Evolutionary conservation across 768 basidiomycete genomes (phyloP).

Genomic region (Roridomyces roridus): DNA sequence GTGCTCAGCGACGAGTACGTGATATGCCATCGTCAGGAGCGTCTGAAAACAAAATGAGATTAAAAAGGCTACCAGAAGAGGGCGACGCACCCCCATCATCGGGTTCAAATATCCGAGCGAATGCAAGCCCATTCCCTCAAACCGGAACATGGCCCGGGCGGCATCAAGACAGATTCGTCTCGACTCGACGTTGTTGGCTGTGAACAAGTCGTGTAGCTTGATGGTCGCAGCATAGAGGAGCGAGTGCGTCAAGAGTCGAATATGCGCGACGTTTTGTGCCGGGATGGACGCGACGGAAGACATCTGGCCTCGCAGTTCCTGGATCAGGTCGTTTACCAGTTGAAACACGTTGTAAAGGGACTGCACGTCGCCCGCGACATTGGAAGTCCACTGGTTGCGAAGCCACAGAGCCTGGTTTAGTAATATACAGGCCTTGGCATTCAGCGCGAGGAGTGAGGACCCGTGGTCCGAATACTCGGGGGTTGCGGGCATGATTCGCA

Average conservation of each 20-base stretch:
- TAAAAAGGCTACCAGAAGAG: neutral
- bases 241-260: slow-evolving; percentile 52
- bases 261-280: neutral
- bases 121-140: slow-evolving; percentile 44
- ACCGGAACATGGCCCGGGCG: slow-evolving; percentile 50
- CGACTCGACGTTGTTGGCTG: slow-evolving; percentile 46
- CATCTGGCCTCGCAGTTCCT: too few relatives aligned
- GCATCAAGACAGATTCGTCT: slow-evolving; percentile 49
- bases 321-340: slow-evolving; percentile 22
- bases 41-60: slow-evolving; percentile 36
- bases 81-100: slow-evolving; percentile 54
- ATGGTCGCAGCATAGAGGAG: slow-evolving; percentile 57
- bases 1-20: slow-evolving; percentile 54
- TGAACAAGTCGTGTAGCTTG: slow-evolving; percentile 57
- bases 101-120: slow-evolving; percentile 51
- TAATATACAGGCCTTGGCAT: slow-evolving; percentile 61
- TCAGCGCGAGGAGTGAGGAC: slow-evolving; percentile 46
- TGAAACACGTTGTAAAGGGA: slow-evolving; percentile 51
- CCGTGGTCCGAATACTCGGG: slow-evolving; percentile 35
- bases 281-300: neutral
- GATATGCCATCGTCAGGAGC: slow-evolving; percentile 52
- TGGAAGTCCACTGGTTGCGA: slow-evolving; percentile 50
- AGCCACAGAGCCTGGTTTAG: slow-evolving; percentile 65
- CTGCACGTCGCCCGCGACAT: slow-evolving; percentile 48
- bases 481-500: slow-evolving; percentile 35